Evolutionary conservation across 352 stramenopile genomes (phyloP).

Genomic region (Globisporangium viniferum): DNA sequence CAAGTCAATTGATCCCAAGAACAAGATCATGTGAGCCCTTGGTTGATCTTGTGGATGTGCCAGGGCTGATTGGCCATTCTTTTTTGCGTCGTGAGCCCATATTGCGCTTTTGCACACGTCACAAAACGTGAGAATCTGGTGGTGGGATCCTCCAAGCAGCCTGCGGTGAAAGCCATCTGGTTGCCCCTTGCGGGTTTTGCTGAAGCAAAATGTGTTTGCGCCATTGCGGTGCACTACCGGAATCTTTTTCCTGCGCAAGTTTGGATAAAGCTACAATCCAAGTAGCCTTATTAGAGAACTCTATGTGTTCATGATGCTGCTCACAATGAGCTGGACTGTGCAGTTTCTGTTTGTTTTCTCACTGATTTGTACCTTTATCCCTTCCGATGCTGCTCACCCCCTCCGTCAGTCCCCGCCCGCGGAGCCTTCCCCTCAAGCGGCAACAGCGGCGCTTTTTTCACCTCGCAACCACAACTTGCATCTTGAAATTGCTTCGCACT

Average conservation of each 20-base stretch:
- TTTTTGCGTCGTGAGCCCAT: neutral
- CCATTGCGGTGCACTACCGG: neutral
- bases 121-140: conserved; percentile 2
- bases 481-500: neutral
- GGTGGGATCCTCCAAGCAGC: conserved; percentile 14
- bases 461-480: neutral
- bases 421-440: neutral
- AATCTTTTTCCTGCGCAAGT: neutral
- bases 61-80: neutral
- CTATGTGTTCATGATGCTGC: no score
- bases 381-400: neutral
- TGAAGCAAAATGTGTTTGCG: conserved; percentile 21
- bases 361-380: neutral
- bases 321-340: no score
- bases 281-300: neutral
- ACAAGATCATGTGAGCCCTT: no score
- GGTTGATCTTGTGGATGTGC: neutral
- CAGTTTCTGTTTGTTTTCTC: no score
- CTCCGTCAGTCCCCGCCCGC: neutral
- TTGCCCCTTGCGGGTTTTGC: conserved; percentile 1
- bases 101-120: neutral
- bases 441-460: conserved; percentile 10
- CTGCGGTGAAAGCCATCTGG: neutral
- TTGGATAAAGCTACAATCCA: neutral
- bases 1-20: no score